Base-by-base conservation (phyloP, 768 basidiomycete species). In the Leccinellum luteum region DNA sequence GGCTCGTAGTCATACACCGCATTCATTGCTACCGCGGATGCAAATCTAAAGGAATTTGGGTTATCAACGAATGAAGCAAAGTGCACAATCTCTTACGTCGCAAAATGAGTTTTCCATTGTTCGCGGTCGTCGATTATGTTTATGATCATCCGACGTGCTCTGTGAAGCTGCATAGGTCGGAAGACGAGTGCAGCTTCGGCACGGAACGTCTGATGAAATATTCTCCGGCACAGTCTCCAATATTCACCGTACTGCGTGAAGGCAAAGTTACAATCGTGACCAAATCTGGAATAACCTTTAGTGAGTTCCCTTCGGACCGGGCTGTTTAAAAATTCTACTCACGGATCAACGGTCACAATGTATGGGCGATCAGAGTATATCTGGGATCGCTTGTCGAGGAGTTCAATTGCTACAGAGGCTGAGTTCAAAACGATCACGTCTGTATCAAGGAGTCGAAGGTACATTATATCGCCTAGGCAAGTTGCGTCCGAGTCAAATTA, bases 21-120 rank as follows among this genome's bases (percentile, higher is more conserved):
- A 21, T 49, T 52, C 44, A 67, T 54, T 1, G 65, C 61, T 45
- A 77, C 71, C 63, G 70, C 57, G 61, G 64, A 68, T 7, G 76
- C 65, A 31, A 69, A 62, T 31, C 76, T 75, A 0, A 2, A 23
- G n/a, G 7, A 30, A 7, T 28, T 17, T 7, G 7, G 10, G 3
- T 28, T 45, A 23, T 12, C 14, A 23, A 32, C 6, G 2, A 23
- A 30, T 7, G 1, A 28, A 28, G 6, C 1, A 6, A 9, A n/a
- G 1, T 4, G 3, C 12, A 7, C 28, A 19, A n/a, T 15, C 14
- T 6, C 56, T 52, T 15, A 62, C 50, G 49, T 62, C 2, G 49
- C 41, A 27, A 23, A 31, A 3, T 53, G 35, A 1, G 34, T 25
- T 5, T 5, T 7, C 14, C 32, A 48, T 27, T 23, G 28, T 0